phyloP scores from a whole-genome alignment of 768 basidiomycete species.

The Clitopilus passeckerianus region DNA sequence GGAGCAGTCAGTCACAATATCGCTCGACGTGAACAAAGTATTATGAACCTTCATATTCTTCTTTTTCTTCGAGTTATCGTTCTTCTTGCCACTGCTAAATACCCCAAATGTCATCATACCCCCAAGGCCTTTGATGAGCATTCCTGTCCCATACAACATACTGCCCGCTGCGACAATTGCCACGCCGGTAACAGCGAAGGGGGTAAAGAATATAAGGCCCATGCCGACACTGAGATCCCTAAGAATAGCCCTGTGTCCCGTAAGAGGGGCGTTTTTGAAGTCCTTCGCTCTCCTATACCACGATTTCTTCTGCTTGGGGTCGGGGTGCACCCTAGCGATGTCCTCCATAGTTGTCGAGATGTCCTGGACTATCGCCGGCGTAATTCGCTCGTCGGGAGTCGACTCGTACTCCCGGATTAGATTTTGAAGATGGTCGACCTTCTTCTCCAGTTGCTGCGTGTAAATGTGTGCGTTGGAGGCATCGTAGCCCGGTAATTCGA shows the following conservation, averaged over 20 bases:
- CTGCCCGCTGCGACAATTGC: neutral
- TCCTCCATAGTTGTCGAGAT: neutral
- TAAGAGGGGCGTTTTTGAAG: neutral
- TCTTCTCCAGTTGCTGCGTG: neutral
- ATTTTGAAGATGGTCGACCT: neutral
- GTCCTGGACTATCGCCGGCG: neutral
- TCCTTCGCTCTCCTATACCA: neutral
- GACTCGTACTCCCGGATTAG: neutral
- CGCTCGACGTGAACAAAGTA: too few species aligned
- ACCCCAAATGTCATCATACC: neutral
- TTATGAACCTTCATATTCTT: too few species aligned
- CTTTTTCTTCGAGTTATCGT: neutral
- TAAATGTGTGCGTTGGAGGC: too few species aligned
- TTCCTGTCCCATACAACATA: neutral
- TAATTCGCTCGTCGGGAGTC: neutral
- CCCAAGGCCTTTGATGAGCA: neutral
- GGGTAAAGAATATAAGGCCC: neutral
- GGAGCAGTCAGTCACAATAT: too few species aligned
- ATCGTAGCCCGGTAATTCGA: too few species aligned
- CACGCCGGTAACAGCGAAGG: neutral
- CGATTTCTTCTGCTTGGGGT: neutral
- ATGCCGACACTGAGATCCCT: neutral
- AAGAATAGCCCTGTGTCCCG: neutral
- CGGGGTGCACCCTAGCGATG: neutral
- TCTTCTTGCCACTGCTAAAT: neutral